Evolutionary conservation across 176 grass and related monocot genomes (phyloP), one percentile per base, ranked within the genome.

Genomic region (Melocanna baccifera): DNA sequence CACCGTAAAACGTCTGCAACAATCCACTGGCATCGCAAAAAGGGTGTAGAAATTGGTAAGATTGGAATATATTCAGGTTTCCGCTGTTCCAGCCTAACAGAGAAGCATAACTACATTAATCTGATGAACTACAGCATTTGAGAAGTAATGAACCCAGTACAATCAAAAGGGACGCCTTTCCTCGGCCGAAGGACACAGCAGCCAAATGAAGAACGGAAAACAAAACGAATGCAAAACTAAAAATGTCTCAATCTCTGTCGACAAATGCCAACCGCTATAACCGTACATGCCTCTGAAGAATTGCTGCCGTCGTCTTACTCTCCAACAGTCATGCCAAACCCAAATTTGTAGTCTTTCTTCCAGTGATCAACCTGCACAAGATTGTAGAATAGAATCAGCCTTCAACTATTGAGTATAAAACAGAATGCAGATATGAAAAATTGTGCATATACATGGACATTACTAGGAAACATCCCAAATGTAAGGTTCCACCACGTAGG

Each of bases 281-380:
- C 69, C 28, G n/a, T 84, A 65, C 73, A 78, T 23, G 79, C 61
- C 28, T 73, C 32, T 37, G 30, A 64, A 65, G 29, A 86, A 56
- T 23, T 16, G n/a, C 12, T 72, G 0, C 1, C 12, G 3, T 36
- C 22, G 55, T 77, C 40, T 71, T 87, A 96, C 84, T 96, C 84
- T 86, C 94, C 91, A 22, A 93, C 7, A 12, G 63, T 53, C 89
- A 96, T 28, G n/a, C 94, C 94, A 68, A 91, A 81, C 45, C 94
- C 91, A 65, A 96, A 96, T 67, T 93, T 96, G 88, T 96, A 90
- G 40, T 91, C 65, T 80, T 94, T 95, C 89, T 83, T 98, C 79
- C 45, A 75, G 51, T 98, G 91, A 88, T 98, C 92, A 73, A 98
- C 18, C 96, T 98, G 85, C 88, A 91, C n/a, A 77, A 79, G 61